These are phyloP conservation scores for Penicillium chermesinum DNA, from an alignment of 495 filamentous ascomycete genomes.

Conservation along the genomic window DNA sequence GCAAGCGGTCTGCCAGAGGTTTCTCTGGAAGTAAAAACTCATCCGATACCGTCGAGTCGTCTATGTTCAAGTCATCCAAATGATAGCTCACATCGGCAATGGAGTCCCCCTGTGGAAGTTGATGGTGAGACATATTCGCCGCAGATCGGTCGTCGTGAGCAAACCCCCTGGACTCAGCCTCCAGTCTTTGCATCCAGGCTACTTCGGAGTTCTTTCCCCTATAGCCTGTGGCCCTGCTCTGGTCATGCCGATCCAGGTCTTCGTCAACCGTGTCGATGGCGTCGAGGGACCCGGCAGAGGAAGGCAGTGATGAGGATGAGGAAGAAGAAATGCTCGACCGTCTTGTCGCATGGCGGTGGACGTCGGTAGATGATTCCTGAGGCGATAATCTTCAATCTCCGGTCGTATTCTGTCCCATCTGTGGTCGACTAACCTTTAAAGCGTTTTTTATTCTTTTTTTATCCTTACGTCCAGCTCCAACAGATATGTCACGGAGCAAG, in stretches of 20 bases:
- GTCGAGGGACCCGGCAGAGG: slow-evolving; percentile 51
- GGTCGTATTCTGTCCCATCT: too few relatives aligned
- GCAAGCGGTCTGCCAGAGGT: slow-evolving; percentile 39
- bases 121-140: not conserved
- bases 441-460: too few relatives aligned
- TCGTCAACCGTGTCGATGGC: slow-evolving; percentile 52
- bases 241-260: slow-evolving; percentile 47
- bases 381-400: too few relatives aligned
- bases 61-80: slow-evolving; percentile 47
- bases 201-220: slow-evolving; percentile 58
- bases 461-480: too few relatives aligned
- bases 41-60: slow-evolving; percentile 25
- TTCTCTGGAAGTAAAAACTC: slow-evolving; percentile 38
- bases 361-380: too few relatives aligned
- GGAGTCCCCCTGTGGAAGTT: too few relatives aligned
- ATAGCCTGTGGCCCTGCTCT: slow-evolving; percentile 46
- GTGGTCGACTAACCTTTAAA: too few relatives aligned
- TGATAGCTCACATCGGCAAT: slow-evolving; percentile 38
- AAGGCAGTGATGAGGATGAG: slow-evolving; percentile 28
- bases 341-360: too few relatives aligned
- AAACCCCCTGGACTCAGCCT: not conserved
- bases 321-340: too few relatives aligned
- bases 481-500: too few relatives aligned
- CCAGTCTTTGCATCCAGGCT: slow-evolving; percentile 47
- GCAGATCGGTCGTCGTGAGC: too few relatives aligned